Percentiles rank a stretch among this genome's conserved stretches.
Evolutionary conservation across 2,329 filamentous ascomycete genomes (phyloP).

Genomic region (Geosmithia flava): DNA sequence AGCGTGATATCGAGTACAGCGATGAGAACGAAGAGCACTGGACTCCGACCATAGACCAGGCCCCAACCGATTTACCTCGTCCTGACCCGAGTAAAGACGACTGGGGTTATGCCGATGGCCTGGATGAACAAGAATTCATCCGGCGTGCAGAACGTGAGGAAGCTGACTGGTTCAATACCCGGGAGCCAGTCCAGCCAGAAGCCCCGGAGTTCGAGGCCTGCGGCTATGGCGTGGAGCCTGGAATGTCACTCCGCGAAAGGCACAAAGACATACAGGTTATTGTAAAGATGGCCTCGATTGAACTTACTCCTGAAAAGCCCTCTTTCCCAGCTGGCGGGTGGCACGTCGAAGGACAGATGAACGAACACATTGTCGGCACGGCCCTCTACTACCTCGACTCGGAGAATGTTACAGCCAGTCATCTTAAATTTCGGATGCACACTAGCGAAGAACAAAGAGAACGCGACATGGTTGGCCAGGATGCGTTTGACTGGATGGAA

Average conservation of each 20-base stretch:
- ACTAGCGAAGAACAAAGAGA: neutral
- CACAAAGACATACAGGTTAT: constrained; percentile 36
- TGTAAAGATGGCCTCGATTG: constrained; percentile 47
- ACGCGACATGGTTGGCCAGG: constrained; percentile 1
- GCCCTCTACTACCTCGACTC: constrained; percentile 6
- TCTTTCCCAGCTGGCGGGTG: constrained; percentile 30
- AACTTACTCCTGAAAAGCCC: constrained; percentile 40
- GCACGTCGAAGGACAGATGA: constrained; percentile 29
- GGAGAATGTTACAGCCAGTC: constrained; percentile 22
- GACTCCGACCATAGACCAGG: too few species aligned
- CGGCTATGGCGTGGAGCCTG: constrained; percentile 5
- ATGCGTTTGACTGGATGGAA: constrained; percentile 2
- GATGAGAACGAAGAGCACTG: constrained; percentile 6
- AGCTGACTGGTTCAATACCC: constrained; percentile 6
- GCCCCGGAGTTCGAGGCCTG: constrained; percentile 24
- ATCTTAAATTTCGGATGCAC: constrained; percentile 1
- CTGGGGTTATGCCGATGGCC: too few species aligned
- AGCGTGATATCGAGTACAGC: too few species aligned
- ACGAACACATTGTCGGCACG: constrained; percentile 9
- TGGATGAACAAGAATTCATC: too few species aligned
- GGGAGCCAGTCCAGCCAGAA: constrained; percentile 9
- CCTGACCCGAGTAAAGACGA: too few species aligned
- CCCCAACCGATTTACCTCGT: too few species aligned
- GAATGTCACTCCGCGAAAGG: neutral
- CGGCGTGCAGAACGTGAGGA: too few species aligned